A percentile compares a stretch with the other conserved stretches of the same genome.
These are phyloP conservation scores for Deinandra increscens DNA, from an alignment of 129 eudicot species.

Conservation along the genomic window DNA sequence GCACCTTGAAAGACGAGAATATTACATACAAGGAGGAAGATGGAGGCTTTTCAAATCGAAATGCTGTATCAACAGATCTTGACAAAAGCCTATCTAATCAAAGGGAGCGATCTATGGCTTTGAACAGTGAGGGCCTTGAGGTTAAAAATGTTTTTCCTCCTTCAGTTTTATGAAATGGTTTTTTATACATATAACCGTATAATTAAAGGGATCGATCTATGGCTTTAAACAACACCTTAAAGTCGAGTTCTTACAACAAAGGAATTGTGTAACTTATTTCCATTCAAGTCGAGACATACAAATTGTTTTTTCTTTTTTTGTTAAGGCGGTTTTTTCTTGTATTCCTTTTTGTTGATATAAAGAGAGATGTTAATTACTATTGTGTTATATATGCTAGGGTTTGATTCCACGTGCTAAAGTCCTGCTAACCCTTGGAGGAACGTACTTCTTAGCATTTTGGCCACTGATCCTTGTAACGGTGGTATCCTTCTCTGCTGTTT, in stretches of 20 bases:
- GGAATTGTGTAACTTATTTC: not conserved
- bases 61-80: slow-evolving; percentile 56
- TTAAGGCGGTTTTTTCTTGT: not conserved
- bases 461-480: slow-evolving; percentile 71
- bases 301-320: not conserved
- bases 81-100: slow-evolving; percentile 63
- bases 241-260: not conserved
- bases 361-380: slow-evolving; percentile 7
- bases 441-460: slow-evolving; percentile 84
- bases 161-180: not conserved
- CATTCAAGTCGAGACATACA: not conserved
- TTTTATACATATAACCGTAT: too few species aligned
- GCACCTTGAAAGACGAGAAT: slow-evolving; percentile 48
- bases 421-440: slow-evolving; percentile 81
- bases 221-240: too few species aligned
- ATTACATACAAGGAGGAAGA: slow-evolving; percentile 62
- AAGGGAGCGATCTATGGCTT: slow-evolving; percentile 77
- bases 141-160: slow-evolving; percentile 33
- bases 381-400: slow-evolving; percentile 51
- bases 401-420: slow-evolving; percentile 87
- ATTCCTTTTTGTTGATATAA: slow-evolving; percentile 1
- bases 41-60: slow-evolving; percentile 61
- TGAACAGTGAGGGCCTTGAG: slow-evolving; percentile 99
- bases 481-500: slow-evolving; percentile 64
- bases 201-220: too few species aligned